A percentile compares a stretch with the other conserved stretches of the same genome.
Conservation (phyloP, 208 protist genomes). For the Acanthamoeba castellanii region DNA sequence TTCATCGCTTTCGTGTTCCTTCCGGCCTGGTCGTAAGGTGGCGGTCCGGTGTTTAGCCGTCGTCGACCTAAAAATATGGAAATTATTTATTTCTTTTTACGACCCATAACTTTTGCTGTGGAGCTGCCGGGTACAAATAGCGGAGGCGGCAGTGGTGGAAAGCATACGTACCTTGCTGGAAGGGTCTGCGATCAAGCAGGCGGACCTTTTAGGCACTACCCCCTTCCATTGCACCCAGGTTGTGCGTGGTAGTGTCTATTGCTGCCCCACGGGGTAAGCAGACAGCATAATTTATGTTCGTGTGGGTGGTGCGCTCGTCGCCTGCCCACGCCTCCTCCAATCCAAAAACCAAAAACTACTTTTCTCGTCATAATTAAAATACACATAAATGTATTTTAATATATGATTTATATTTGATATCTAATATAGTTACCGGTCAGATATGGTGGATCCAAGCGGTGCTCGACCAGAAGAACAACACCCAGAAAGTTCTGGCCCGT, state of each 20-base stretch:
- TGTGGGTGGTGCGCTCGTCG: slow-evolving; percentile 47
- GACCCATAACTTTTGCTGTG: neutral
- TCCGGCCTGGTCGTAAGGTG: too few species aligned
- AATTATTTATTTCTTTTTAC: neutral
- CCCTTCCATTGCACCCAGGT: slow-evolving; percentile 37
- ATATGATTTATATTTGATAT: too few species aligned
- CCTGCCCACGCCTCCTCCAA: slow-evolving; percentile 27
- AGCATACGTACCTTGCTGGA: slow-evolving; percentile 57
- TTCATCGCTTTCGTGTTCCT: neutral
- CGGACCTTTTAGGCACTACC: neutral
- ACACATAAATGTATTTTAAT: too few species aligned
- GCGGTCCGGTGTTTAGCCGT: too few species aligned
- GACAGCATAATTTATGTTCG: slow-evolving; percentile 48
- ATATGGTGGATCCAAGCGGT: slow-evolving; percentile 27
- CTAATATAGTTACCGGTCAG: too few species aligned
- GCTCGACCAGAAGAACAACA: slow-evolving; percentile 63
- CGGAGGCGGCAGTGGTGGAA: neutral
- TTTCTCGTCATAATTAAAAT: too few species aligned
- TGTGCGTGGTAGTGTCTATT: slow-evolving; percentile 45
- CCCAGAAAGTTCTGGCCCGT: slow-evolving; percentile 4
- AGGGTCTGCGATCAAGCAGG: slow-evolving; percentile 47
- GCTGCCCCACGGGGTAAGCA: slow-evolving; percentile 48
- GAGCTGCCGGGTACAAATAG: neutral
- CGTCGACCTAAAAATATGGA: neutral
- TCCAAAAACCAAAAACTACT: neutral